Evolutionary conservation across 352 stramenopile genomes (phyloP).

Genomic region (Aphanomyces astaci): DNA sequence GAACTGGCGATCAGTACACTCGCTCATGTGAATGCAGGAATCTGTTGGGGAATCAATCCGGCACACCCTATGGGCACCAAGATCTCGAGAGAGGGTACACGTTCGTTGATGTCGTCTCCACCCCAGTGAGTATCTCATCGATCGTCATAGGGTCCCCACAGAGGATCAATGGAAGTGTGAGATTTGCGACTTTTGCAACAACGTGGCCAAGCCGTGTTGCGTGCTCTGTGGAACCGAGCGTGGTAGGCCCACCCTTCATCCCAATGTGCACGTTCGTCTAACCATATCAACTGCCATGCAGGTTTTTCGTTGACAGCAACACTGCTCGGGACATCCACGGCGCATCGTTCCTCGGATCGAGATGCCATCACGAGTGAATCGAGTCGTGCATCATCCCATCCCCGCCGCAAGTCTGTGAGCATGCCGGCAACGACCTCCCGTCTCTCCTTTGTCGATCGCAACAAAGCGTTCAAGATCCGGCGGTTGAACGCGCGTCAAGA

Average conservation of each 20-base stretch:
- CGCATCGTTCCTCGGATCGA: not conserved
- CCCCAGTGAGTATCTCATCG: not conserved
- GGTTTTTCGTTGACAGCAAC: slow-evolving; percentile 4
- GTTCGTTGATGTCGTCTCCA: not conserved
- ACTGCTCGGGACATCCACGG: not conserved
- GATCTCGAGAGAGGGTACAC: slow-evolving; percentile 4
- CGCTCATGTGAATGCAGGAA: too few species aligned
- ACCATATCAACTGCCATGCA: too few species aligned
- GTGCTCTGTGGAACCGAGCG: slow-evolving; percentile 1
- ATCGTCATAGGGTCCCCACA: not conserved
- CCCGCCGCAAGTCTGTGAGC: not conserved
- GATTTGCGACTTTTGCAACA: slow-evolving; percentile 3
- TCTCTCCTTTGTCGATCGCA: slow-evolving; percentile 11
- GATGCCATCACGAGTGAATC: not conserved
- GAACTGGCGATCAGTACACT: too few species aligned
- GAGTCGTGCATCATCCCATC: not conserved
- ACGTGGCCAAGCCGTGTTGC: not conserved
- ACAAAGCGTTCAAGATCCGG: slow-evolving; percentile 13
- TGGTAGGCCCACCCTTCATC: not conserved
- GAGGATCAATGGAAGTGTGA: slow-evolving; percentile 11
- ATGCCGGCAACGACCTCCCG: not conserved
- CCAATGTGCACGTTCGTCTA: not conserved
- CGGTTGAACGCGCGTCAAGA: not conserved
- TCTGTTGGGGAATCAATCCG: not conserved
- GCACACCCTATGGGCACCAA: not conserved